Percentiles rank a stretch among this genome's conserved stretches.
phyloP scores from a whole-genome alignment of 768 basidiomycete species.

The Coprinopsis strossmayeri region DNA sequence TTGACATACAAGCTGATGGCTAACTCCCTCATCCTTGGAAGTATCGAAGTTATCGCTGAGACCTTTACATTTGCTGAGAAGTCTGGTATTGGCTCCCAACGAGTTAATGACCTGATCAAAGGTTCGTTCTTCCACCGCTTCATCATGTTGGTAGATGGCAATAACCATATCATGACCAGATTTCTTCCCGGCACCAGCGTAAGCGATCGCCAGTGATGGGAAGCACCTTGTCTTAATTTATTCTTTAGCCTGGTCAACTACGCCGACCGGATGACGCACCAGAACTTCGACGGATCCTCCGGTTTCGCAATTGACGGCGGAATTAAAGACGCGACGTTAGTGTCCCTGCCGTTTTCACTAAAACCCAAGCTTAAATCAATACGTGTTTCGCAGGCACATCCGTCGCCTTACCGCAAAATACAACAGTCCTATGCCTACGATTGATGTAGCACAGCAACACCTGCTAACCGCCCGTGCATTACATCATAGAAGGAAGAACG shows the following conservation, averaged over 20 bases:
- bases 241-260: slow-evolving; percentile 43
- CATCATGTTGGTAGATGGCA: too few species aligned
- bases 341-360: too few species aligned
- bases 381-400: slow-evolving; percentile 42
- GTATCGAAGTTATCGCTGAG: slow-evolving; percentile 75
- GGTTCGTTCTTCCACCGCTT: slow-evolving; percentile 27
- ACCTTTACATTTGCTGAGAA: slow-evolving; percentile 82
- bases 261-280: slow-evolving; percentile 62
- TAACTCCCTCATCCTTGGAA: slow-evolving; percentile 72
- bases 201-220: slow-evolving; percentile 16
- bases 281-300: slow-evolving; percentile 64
- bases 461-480: slow-evolving; percentile 74
- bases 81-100: slow-evolving; percentile 65
- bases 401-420: slow-evolving; percentile 60
- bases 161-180: slow-evolving; percentile 30
- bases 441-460: slow-evolving; percentile 71
- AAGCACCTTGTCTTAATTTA: background rate
- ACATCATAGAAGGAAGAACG: slow-evolving; percentile 41
- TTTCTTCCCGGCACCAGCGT: slow-evolving; percentile 61
- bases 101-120: slow-evolving; percentile 51
- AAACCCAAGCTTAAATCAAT: too few species aligned
- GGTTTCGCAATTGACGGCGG: slow-evolving; percentile 86
- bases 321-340: slow-evolving; percentile 73
- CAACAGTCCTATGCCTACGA: slow-evolving; percentile 63
- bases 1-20: slow-evolving; percentile 74